A percentile compares a stretch with the other conserved stretches of the same genome.
Evolutionary conservation across 495 filamentous ascomycete species (phyloP).

Genomic region (Penicillium chermesinum): DNA sequence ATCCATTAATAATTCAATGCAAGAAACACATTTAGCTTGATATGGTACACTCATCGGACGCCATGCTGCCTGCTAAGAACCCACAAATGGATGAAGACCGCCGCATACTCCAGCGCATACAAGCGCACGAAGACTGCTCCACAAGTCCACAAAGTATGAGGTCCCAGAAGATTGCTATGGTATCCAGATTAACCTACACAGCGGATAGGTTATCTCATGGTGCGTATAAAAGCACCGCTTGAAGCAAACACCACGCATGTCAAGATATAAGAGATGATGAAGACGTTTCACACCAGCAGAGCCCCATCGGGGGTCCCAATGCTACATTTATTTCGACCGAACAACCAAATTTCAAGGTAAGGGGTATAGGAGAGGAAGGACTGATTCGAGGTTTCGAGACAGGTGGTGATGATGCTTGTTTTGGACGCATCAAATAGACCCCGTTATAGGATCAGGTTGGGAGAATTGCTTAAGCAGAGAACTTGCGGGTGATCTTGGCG

Average conservation of each 20-base stretch:
- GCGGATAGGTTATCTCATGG: constrained; percentile 35
- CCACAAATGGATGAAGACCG: neutral
- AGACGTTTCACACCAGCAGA: constrained; percentile 18
- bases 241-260: constrained; percentile 25
- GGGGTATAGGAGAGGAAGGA: constrained; percentile 28
- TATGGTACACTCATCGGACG: constrained; percentile 18
- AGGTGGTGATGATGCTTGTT: constrained; percentile 1
- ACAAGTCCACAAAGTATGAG: neutral
- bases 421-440: no score
- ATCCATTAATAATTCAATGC: constrained; percentile 15
- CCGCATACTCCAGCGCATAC: constrained; percentile 3
- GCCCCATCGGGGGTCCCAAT: constrained; percentile 12
- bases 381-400: neutral
- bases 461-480: constrained; percentile 51
- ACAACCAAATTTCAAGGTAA: constrained; percentile 16
- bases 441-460: constrained; percentile 3
- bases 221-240: constrained; percentile 21
- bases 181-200: constrained; percentile 29
- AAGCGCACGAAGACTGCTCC: constrained; percentile 3
- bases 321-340: constrained; percentile 8
- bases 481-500: constrained; percentile 90
- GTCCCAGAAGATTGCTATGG: constrained; percentile 1
- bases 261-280: constrained; percentile 14
- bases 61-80: neutral
- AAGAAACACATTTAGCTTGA: constrained; percentile 13